Base-by-base conservation (phyloP, 1,284 basidiomycete genomes). In the Apiotrichum domesticum region DNA sequence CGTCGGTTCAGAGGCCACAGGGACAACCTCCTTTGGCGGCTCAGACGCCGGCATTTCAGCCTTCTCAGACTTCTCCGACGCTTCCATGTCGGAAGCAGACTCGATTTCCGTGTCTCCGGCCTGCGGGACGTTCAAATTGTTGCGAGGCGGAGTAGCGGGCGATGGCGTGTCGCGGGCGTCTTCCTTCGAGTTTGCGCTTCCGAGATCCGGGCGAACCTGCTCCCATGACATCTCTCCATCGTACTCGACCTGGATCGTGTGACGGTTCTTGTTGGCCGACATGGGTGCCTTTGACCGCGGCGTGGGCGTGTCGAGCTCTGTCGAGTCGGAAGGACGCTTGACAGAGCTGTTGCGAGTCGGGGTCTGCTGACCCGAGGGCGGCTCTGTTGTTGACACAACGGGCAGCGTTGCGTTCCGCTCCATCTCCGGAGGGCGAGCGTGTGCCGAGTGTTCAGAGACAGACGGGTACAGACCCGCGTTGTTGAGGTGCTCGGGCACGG, bases 181-280 rank as follows among this genome's bases (percentile, higher is more conserved):
- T 7, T 7, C 8, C 34, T 49, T 34, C 7, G 32, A 35, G 32
- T 43, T 10, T 7, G 8, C 33, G 11, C 15, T 10, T 4, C 66
- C 68, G n/a, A 68, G 65, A 29, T 49, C 47, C 2, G 57, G 54
- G 42, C 14, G 71, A 33, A 53, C 55, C 10, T 52, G 56, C 35
- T 58, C 55, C 60, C 60, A 62, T 3, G 46, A 35, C 56, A 44
- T 57, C 48, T 75, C 72, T 15, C 66, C 68, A 43, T 86, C 86
- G 65, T 93, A 93, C 72, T 95, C 92, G 55, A 96, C 86, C 74
- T 96, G 91, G 43, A 95, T 90, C 2, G 92, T 95, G 75, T 95
- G 90, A 13, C 87, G 78, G 72, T 85, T 83, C 52, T 69, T 73
- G 67, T 72, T 75, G 51, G 69, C 54, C 53, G 71, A 67, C 69